phyloP scores from a whole-genome alignment of 768 basidiomycete species.

The Mycena belliarum region DNA sequence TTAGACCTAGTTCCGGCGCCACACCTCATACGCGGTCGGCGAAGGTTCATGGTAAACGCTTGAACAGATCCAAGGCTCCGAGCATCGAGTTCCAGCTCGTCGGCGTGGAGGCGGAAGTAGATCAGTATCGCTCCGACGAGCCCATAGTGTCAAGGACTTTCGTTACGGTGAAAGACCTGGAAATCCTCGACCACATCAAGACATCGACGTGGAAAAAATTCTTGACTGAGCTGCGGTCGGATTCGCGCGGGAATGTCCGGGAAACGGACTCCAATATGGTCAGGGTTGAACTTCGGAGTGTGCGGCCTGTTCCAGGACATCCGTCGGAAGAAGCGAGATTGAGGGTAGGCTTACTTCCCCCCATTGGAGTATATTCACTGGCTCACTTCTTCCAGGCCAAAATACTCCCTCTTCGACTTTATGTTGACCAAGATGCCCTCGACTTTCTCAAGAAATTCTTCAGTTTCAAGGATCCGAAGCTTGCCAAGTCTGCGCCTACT shows the following conservation, averaged over 20 bases:
- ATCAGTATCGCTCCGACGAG: constrained; percentile 58
- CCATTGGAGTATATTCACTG: background rate
- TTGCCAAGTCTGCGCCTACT: constrained; percentile 42
- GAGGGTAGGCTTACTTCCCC: constrained; percentile 43
- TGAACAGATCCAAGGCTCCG: constrained; percentile 74
- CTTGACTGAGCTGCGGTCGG: constrained; percentile 79
- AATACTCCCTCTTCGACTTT: constrained; percentile 84
- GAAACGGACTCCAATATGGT: constrained; percentile 95
- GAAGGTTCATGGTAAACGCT: constrained; percentile 55
- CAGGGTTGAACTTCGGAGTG: constrained; percentile 74
- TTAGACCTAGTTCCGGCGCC: constrained; percentile 50
- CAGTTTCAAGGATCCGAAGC: constrained; percentile 73
- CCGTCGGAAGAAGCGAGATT: constrained; percentile 77
- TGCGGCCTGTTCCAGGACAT: constrained; percentile 70
- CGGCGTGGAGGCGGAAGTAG: constrained; percentile 65
- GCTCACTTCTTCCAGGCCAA: constrained; percentile 61
- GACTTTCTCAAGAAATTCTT: constrained; percentile 98
- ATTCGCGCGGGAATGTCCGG: constrained; percentile 83
- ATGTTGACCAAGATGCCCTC: constrained; percentile 97
- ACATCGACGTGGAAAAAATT: constrained; percentile 99
- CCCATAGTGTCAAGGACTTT: constrained; percentile 65
- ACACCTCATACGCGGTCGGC: constrained; percentile 41
- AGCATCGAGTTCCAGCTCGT: constrained; percentile 83
- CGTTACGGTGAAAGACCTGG: constrained; percentile 68
- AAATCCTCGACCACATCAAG: constrained; percentile 97